A percentile compares a stretch with the other conserved stretches of the same genome.
phyloP scores from a whole-genome alignment of 768 basidiomycete genomes.

The Kwoniella mangroviensis region DNA sequence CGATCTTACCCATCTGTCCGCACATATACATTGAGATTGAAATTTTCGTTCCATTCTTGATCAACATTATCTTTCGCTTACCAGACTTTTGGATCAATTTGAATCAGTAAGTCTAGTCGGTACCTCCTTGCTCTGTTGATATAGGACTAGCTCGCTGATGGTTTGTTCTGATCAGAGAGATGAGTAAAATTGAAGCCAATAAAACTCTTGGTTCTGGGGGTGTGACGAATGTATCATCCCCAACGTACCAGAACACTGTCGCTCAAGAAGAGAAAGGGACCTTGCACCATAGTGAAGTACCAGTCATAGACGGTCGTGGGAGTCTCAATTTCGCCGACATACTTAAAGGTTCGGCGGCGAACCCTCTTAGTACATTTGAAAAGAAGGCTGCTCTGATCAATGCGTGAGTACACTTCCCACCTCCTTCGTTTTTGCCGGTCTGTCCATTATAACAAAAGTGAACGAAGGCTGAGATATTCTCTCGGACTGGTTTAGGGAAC shows the following conservation, averaged over 20 bases:
- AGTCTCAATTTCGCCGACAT: conserved; percentile 23
- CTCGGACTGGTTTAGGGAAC: conserved; percentile 32
- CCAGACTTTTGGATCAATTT: conserved; percentile 1
- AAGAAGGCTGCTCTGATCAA: conserved; percentile 57
- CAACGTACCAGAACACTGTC: not conserved
- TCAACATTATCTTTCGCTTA: not conserved
- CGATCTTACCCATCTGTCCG: not conserved
- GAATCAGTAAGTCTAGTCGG: not conserved
- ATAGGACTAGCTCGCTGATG: not conserved
- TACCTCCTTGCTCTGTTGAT: not conserved
- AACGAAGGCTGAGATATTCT: no score
- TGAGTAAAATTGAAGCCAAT: not conserved
- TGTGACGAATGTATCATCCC: not conserved
- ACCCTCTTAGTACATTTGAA: conserved; percentile 50
- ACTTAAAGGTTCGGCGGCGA: conserved; percentile 37
- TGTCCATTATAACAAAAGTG: no score
- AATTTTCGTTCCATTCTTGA: not conserved
- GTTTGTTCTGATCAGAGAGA: not conserved
- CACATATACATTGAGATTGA: not conserved
- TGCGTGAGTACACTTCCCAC: conserved; percentile 34
- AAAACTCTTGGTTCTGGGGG: not conserved
- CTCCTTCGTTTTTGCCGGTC: no score
- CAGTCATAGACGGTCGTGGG: conserved; percentile 9
- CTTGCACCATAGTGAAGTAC: conserved; percentile 16
- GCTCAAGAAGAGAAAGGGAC: conserved; percentile 8